phyloP scores from a whole-genome alignment of 306 rosid species.

The Cucumis sativus region DNA sequence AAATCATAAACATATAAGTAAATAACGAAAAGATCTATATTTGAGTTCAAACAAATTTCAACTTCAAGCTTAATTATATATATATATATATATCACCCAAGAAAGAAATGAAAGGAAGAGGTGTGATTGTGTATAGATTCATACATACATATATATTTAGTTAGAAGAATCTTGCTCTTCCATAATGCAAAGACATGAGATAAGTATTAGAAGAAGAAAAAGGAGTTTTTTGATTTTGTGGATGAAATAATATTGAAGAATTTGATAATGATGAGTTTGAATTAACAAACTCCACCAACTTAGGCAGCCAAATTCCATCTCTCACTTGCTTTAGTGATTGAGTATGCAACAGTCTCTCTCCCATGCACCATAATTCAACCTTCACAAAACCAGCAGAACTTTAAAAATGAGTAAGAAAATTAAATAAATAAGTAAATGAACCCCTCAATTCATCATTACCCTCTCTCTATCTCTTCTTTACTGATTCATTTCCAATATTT shows the following conservation, averaged over 20 bases:
- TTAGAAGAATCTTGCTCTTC: slow-evolving; percentile 9
- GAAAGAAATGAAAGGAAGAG: no score
- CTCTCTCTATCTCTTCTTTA: neutral
- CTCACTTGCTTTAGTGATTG: slow-evolving; percentile 48
- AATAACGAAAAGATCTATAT: no score
- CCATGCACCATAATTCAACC: slow-evolving; percentile 54
- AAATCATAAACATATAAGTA: no score
- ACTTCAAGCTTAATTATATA: no score
- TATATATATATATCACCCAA: no score
- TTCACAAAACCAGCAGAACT: neutral
- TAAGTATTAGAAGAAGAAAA: slow-evolving; percentile 9
- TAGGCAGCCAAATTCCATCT: slow-evolving; percentile 47
- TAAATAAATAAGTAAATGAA: neutral
- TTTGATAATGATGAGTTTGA: slow-evolving; percentile 13
- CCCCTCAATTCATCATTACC: neutral
- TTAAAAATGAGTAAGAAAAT: no score
- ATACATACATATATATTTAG: neutral
- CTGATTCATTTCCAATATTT: neutral
- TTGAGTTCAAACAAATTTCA: no score
- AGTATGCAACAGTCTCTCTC: slow-evolving; percentile 30
- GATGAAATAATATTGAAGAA: slow-evolving; percentile 5
- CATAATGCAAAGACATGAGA: slow-evolving; percentile 37
- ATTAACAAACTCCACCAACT: slow-evolving; percentile 25
- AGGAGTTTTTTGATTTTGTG: neutral
- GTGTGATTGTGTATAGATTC: no score